Conservation (phyloP, 495 filamentous ascomycete genomes). For the Clohesyomyces aquaticus region DNA sequence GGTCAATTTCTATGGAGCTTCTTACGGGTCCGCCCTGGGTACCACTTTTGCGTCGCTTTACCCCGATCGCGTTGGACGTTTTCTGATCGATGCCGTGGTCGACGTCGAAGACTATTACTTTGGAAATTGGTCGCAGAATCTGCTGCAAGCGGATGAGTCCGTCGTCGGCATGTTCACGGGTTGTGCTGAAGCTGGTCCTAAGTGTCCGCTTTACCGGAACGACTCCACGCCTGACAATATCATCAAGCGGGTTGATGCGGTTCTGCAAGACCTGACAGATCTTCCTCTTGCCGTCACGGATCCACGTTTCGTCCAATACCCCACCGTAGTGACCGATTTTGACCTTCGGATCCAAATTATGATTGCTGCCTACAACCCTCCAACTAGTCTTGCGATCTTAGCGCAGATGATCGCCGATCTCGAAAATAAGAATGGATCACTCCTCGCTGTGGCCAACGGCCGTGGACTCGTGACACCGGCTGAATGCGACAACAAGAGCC, state of each 20-base stretch:
- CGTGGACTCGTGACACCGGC: slow-evolving; percentile 1
- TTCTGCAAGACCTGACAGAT: slow-evolving; percentile 1
- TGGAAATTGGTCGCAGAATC: slow-evolving; percentile 11
- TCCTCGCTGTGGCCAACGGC: neutral
- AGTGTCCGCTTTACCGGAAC: slow-evolving; percentile 12
- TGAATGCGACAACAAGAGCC: neutral
- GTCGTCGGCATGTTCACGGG: neutral
- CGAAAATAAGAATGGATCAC: slow-evolving; percentile 2
- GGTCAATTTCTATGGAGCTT: slow-evolving; percentile 41
- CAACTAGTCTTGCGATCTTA: neutral
- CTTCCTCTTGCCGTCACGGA: slow-evolving; percentile 2
- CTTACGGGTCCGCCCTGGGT: slow-evolving; percentile 40
- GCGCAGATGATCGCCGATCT: neutral
- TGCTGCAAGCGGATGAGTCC: slow-evolving; percentile 15
- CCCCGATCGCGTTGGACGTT: slow-evolving; percentile 54
- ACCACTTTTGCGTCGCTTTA: slow-evolving; percentile 56
- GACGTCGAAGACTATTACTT: slow-evolving; percentile 47
- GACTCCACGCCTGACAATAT: neutral
- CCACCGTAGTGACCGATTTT: neutral
- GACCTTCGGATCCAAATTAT: slow-evolving; percentile 6
- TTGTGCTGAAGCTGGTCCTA: slow-evolving; percentile 10
- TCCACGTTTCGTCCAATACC: slow-evolving; percentile 6
- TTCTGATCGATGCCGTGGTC: slow-evolving; percentile 59
- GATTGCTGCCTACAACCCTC: neutral
- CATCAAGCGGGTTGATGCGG: neutral